Evolutionary conservation across 2,329 filamentous ascomycete species (phyloP), one percentile per base, ranked within the genome.

Genomic region (Fusarium floridanum): DNA sequence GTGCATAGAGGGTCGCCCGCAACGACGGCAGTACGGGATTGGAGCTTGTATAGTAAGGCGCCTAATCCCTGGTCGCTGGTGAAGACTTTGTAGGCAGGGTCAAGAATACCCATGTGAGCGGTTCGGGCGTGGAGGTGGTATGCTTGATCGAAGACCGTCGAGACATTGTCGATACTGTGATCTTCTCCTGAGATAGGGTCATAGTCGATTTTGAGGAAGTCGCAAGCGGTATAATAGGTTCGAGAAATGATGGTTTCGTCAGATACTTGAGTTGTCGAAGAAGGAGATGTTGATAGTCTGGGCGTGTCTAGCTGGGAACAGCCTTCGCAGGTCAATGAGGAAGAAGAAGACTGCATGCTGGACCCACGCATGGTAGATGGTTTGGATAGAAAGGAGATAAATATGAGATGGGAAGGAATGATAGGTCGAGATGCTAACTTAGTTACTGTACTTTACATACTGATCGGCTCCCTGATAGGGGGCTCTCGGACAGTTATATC

Each of bases 81-180:
- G 6, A 68, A 70, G 5, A 29, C 20, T 10, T 69, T 56, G 45
- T 70, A 70, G 27, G 36, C 24, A 1, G 66, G 66, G 16, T 70
- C 68, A 1, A 70, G 66, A 17, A 70, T 60, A 2, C 68, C 68
- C 68, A 70, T 70, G 36, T 70, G 68, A 9, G 68, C 64, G 7
- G 66, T 69, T n/a, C 56, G 60, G 5, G 57, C 66, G n/a, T 69
- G 34, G 5, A 34, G 50, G 11, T 55, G 37, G 7, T 69, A 69
- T 6, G 32, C 64, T 22, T 45, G 48, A 2, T 50, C 50, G 39
- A 69, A 69, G 6, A 39, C 53, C 3, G 64, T 24, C 4, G 24
- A 22, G 6, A 27, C 4, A 8, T 34, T 2, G 4, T 37, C 27
- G n/a, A 10, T 41, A 6, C n/a, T 22, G 2, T 11, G 2, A 9